phyloP scores from a whole-genome alignment of 495 filamentous ascomycete species.

The Aspergillus saccharolyticus region DNA sequence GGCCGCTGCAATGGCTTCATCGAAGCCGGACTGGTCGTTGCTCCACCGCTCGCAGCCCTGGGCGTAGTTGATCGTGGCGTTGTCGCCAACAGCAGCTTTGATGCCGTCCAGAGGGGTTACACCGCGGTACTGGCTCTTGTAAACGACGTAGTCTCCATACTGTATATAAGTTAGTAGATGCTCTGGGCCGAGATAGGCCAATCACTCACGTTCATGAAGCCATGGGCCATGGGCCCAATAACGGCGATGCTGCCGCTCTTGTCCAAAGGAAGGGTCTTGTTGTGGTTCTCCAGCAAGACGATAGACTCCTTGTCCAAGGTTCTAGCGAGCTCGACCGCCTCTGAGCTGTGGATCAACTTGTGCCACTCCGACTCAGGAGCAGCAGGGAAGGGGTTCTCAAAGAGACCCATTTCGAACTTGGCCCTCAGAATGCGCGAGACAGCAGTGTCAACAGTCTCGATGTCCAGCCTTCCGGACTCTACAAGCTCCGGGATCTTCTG shows the following conservation, averaged over 20 bases:
- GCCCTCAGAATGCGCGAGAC: slow-evolving; percentile 56
- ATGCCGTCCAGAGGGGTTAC: slow-evolving; percentile 65
- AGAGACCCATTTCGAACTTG: slow-evolving; percentile 63
- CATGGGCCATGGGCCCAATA: slow-evolving; percentile 71
- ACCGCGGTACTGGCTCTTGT: slow-evolving; percentile 53
- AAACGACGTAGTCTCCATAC: slow-evolving; percentile 67
- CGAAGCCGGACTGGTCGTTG: slow-evolving; percentile 57
- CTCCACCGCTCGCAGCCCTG: slow-evolving; percentile 72
- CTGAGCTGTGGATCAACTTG: slow-evolving; percentile 53
- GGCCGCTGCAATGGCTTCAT: slow-evolving; percentile 57
- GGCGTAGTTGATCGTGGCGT: slow-evolving; percentile 53
- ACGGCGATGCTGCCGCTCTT: slow-evolving; percentile 59
- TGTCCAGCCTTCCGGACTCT: slow-evolving; percentile 50
- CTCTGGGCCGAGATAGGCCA: not conserved
- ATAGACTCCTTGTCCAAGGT: slow-evolving; percentile 63
- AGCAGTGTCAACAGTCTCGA: slow-evolving; percentile 55
- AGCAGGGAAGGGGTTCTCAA: slow-evolving; percentile 59
- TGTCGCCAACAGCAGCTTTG: slow-evolving; percentile 50
- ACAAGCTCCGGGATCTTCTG: slow-evolving; percentile 60
- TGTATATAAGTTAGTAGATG: slow-evolving; percentile 17
- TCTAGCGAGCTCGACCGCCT: slow-evolving; percentile 51
- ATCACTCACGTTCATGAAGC: slow-evolving; percentile 58
- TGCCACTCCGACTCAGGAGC: slow-evolving; percentile 47
- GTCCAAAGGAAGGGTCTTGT: slow-evolving; percentile 54
- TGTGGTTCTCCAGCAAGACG: slow-evolving; percentile 63